These are phyloP conservation scores for Tritrichomonas musculus DNA, from an alignment of 208 protist species.

Conservation along the genomic window DNA sequence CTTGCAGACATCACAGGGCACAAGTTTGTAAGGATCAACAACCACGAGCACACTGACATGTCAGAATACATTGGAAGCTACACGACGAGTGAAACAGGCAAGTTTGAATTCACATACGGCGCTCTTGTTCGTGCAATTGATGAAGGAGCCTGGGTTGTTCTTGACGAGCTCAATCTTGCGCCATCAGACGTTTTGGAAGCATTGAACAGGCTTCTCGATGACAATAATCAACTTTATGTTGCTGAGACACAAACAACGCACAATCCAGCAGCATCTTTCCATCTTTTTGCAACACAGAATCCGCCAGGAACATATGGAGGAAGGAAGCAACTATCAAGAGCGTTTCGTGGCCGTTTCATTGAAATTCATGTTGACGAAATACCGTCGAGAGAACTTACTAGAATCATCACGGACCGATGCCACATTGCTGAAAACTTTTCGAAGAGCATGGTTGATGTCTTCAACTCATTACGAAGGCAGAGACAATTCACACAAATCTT, in stretches of 20 bases:
- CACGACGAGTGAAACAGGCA: slow-evolving; percentile 35
- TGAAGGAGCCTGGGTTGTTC: slow-evolving; percentile 95
- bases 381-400: slow-evolving; percentile 83
- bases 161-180: slow-evolving; percentile 99
- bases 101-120: slow-evolving; percentile 67
- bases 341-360: slow-evolving; percentile 98
- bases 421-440: slow-evolving; percentile 36
- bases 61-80: slow-evolving; percentile 45
- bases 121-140: slow-evolving; percentile 58
- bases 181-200: slow-evolving; percentile 93
- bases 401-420: slow-evolving; percentile 85
- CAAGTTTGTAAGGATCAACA: slow-evolving; percentile 99
- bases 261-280: slow-evolving; percentile 91
- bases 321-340: slow-evolving; percentile 94
- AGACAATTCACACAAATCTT: slow-evolving; percentile 72
- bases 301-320: slow-evolving; percentile 90
- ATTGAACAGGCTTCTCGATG: slow-evolving; percentile 98
- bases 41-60: slow-evolving; percentile 99
- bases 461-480: slow-evolving; percentile 80
- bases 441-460: slow-evolving; percentile 55
- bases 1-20: slow-evolving; percentile 91
- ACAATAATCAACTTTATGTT: slow-evolving; percentile 98
- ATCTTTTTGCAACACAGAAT: slow-evolving; percentile 99
- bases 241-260: slow-evolving; percentile 93
- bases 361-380: slow-evolving; percentile 98